phyloP scores from a whole-genome alignment of 306 rosid species.

The Sechiopsis laciniata region DNA sequence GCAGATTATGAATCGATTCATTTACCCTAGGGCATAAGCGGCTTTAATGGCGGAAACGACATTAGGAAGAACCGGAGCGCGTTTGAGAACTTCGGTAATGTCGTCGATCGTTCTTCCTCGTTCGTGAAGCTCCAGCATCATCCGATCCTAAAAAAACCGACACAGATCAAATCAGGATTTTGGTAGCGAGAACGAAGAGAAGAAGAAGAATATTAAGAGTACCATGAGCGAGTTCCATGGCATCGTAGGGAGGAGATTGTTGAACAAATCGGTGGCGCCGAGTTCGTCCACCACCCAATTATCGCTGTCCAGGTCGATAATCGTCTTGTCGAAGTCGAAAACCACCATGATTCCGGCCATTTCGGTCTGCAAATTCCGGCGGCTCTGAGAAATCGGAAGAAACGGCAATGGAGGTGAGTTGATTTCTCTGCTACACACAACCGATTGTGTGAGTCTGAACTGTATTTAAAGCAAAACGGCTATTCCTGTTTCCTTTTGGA shows the following conservation, averaged over 20 bases:
- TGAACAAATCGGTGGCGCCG: constrained; percentile 59
- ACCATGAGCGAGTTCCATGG: constrained; percentile 89
- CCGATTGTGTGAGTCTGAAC: background rate
- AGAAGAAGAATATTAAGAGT: background rate
- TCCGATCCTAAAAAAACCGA: background rate
- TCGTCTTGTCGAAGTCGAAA: constrained; percentile 82
- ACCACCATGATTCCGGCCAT: constrained; percentile 54
- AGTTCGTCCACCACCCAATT: constrained; percentile 69
- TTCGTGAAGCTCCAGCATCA: background rate
- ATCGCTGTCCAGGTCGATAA: constrained; percentile 67
- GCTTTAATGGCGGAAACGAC: constrained; percentile 11
- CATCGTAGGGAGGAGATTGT: constrained; percentile 63
- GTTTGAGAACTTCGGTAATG: background rate
- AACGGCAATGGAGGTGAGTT: background rate
- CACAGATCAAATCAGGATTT: background rate
- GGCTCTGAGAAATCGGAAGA: background rate
- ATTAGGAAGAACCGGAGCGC: constrained; percentile 1
- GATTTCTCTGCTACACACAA: background rate
- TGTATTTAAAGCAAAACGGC: background rate
- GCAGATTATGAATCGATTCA: background rate
- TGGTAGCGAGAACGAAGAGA: background rate
- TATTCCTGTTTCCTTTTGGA: no score
- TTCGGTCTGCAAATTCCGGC: background rate
- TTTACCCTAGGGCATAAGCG: background rate
- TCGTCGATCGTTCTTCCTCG: constrained; percentile 7